phyloP scores from a whole-genome alignment of 2,329 filamentous ascomycete species.

The Trichophyton schoenleinii region DNA sequence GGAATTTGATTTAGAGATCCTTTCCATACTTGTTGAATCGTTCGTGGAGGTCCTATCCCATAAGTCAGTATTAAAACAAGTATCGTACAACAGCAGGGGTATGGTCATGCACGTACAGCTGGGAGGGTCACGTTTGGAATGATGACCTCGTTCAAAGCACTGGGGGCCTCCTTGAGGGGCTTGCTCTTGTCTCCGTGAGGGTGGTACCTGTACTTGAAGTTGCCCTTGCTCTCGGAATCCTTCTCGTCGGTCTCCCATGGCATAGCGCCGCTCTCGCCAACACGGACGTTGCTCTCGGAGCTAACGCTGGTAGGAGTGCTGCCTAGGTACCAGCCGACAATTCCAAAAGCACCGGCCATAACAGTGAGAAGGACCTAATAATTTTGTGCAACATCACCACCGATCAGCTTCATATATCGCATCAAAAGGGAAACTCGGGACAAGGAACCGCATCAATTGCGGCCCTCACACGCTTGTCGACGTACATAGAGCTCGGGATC shows the following conservation, averaged over 20 bases:
- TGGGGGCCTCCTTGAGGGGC: conserved; percentile 76
- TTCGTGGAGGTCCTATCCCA: conserved; percentile 68
- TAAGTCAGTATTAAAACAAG: background rate
- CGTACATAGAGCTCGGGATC: conserved; percentile 66
- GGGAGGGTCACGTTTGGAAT: conserved; percentile 87
- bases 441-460: background rate
- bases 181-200: conserved; percentile 69
- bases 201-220: conserved; percentile 64
- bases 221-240: conserved; percentile 45
- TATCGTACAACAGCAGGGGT: conserved; percentile 12
- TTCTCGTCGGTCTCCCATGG: conserved; percentile 72
- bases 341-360: conserved; percentile 76
- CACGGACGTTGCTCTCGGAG: conserved; percentile 65
- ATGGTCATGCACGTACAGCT: conserved; percentile 46
- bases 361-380: conserved; percentile 73
- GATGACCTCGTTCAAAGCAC: conserved; percentile 87
- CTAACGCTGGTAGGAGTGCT: conserved; percentile 72
- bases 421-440: background rate
- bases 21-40: conserved; percentile 99
- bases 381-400: background rate
- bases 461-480: background rate
- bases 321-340: conserved; percentile 72
- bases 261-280: conserved; percentile 60
- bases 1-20: conserved; percentile 46
- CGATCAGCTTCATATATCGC: conserved; percentile 12